Evolutionary conservation across 257 asterid genomes (phyloP), one percentile per base, ranked within the genome.

Genomic region (Rauvolfia tetraphylla): DNA sequence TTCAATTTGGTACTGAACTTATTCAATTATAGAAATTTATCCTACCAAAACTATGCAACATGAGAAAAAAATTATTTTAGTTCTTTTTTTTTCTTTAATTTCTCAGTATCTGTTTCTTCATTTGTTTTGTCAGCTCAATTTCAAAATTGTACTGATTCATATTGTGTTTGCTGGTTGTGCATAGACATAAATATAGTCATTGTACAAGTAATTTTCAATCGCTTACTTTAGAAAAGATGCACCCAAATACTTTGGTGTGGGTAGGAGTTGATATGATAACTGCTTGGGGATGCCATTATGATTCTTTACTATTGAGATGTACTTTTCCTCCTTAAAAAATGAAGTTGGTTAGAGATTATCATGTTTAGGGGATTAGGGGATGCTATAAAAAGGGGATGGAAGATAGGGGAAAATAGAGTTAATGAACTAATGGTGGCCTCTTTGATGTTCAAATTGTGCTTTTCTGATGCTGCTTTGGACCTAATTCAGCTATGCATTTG

Each of bases 401-500:
- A 11, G 69, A 54, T 46, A 9, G 31, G 12, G 15, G 3, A 56
- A 8, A 14, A 20, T 31, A 31, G 25, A 54, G 31, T 14, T n/a
- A 54, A 51, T 67, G 69, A 22, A 27, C 25, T 53, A 38, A 76
- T 68, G n/a, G 51, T 76, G 54, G n/a, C 69, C 61, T 36, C 23
- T 18, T 63, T 63, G 31, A 27, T 22, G 17, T 66, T 10, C 15
- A 27, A 71, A 20, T 6, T 71, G 27, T 71, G 48, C 33, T 29
- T 72, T 54, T 53, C 11, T 53, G 51, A 38, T 58, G 46, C 14
- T 72, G 8, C 31, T 53, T 51, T 22, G 7, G 11, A 72, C 76
- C 76, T 56, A n/a, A 73, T 73, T 56, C n/a, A 56, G 54, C 27
- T 25, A n/a, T 68, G 27, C 34, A 51, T 72, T 72, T 34, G 76